Evolutionary conservation across 2,329 filamentous ascomycete species (phyloP).

Genomic region (Parastagonospora nodorum): DNA sequence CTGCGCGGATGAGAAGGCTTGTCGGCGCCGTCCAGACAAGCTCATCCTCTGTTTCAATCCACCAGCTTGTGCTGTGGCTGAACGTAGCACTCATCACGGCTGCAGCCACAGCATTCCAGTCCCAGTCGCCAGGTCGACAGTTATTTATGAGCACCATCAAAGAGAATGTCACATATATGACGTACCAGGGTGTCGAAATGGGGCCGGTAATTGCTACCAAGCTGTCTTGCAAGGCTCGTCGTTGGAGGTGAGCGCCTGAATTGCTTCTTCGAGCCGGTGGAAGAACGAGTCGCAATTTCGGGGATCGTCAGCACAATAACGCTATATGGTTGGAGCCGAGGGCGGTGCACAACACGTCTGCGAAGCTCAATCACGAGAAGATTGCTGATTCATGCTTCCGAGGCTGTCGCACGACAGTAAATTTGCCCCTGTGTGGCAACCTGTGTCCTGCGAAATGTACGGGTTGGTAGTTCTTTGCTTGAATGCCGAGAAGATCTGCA

Average conservation of each 20-base stretch:
- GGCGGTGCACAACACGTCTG: not conserved
- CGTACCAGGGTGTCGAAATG: slow-evolving; percentile 3
- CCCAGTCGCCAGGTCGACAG: slow-evolving; percentile 3
- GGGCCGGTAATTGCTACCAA: slow-evolving; percentile 23
- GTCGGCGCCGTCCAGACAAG: not conserved
- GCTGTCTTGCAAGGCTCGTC: slow-evolving; percentile 13
- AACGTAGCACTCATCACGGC: not conserved
- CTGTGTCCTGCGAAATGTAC: too few species aligned
- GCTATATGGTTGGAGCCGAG: slow-evolving; percentile 11
- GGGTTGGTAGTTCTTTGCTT: too few species aligned
- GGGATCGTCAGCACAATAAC: slow-evolving; percentile 17
- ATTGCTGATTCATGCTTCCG: too few species aligned
- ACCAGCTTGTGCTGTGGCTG: slow-evolving; percentile 2
- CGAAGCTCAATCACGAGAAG: not conserved
- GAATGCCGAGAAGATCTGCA: too few species aligned
- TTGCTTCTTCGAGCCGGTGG: slow-evolving; percentile 18
- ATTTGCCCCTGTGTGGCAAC: too few species aligned
- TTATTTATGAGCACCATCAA: not conserved
- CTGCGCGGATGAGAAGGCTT: slow-evolving; percentile 8
- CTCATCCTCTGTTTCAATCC: not conserved
- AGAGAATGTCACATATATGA: not conserved
- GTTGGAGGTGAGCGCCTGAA: slow-evolving; percentile 11
- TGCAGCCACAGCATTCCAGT: slow-evolving; percentile 16
- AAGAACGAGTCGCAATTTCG: slow-evolving; percentile 35
- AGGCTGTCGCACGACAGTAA: too few species aligned